Base-by-base conservation (phyloP, 192 early-diverging fungal species). In the Umbelopsis ramanniana region DNA sequence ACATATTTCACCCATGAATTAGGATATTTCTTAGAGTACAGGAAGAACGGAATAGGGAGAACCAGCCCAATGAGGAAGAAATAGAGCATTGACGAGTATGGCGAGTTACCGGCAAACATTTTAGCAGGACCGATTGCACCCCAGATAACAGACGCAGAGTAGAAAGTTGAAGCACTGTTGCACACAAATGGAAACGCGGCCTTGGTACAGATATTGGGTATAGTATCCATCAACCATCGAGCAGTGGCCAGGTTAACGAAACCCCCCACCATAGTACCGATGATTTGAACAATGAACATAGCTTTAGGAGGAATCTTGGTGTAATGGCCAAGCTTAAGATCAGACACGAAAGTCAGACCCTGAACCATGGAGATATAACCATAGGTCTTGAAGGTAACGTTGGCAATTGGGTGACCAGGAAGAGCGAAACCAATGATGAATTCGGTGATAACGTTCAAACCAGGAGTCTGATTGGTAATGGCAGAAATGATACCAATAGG, bases 351-450 rank as follows among this genome's bases (percentile, higher is more conserved):
- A 24, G 84, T 83, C 37, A 96, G 75, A 46, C 89, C 90, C 82
- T 98, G 95, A n/a, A 83, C 77, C 81, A 94, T 84, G 6, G 89
- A 85, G 69, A 91, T 95, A 76, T 89, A 90, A 52, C 92, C 93
- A 67, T 93, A 88, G 14, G 92, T 90, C 81, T 97, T 97, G 87
- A 95, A 97, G 4, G 91, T 88, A 45, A 94, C 89, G 60, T 94
- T 93, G 72, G 89, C 90, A 43, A 95, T 90, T 15, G 93, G 87
- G 66, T 95, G 81, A 24, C 94, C 95, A 8, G 93, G 93, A 21
- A 90, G 77, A 6, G 92, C 83, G 67, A 91, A 92, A 69, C 95
- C 95, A 54, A 89, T 91, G 67, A 95, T 86, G 69, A 94, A 90
- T 83, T 97, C 93, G 48, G 91, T 92, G 26, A 96, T 84, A 46